Evolutionary conservation across 176 grass and related monocot genomes (phyloP), one percentile per base, ranked within the genome.

Genomic region (Zea luxurians): DNA sequence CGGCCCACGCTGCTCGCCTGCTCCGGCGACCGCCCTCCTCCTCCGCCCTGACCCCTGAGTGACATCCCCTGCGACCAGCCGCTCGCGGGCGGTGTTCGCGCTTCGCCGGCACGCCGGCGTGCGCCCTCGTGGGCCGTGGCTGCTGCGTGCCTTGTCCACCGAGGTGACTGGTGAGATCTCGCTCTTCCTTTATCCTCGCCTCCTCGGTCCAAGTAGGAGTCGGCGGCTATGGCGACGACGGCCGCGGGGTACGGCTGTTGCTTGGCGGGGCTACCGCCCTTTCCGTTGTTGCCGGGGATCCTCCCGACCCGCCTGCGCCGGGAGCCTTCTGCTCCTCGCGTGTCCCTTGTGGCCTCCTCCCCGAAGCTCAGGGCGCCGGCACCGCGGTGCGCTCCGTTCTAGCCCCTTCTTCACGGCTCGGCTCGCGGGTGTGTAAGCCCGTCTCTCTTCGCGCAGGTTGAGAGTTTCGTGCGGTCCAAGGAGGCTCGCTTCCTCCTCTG

Each of bases 221-320:
- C 13, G 48, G 48, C 74, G 61, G 17, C 60, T 69, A 88, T 88
- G 86, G 61, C 68, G 80, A 68, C 62, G 74, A 61, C 61, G 15
- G 44, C 66, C 36, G 6, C 80, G 42, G 41, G 61, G 67, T 78
- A 50, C 60, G 67, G 74, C 61, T 78, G 44, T 68, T 78, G 20
- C 42, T 36, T 61, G 52, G 16, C 15, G 45, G 37, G 45, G 53
- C 37, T 55, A 15, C 37, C 20, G 53, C 37, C 62, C 52, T 48
- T 64, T 40, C 10, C 10, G 21, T 7, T 16, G 21, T 48, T 48
- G 11, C 21, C 16, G 20, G 55, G 15, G 4, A 79, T 4, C 16
- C 17, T 71, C 20, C 62, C 48, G 21, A 2, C 13, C 7, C 17
- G 27, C 42, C 37, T 37, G 7, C 17, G 27, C 42, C 37, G 45